Conservation (phyloP, 768 basidiomycete species). For the Phaffia australis region DNA sequence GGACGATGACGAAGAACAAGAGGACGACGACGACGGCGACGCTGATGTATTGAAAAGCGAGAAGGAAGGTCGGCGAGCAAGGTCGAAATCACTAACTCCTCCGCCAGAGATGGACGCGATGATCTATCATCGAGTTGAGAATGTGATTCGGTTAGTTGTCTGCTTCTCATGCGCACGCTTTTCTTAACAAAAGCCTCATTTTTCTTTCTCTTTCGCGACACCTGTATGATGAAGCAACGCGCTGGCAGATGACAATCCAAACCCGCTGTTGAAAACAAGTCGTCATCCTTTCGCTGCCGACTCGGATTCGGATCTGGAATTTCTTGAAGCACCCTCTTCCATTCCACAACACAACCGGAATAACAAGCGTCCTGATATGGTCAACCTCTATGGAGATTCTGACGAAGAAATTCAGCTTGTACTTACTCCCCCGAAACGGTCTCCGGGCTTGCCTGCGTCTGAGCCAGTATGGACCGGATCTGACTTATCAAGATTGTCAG, state of each 20-base stretch:
- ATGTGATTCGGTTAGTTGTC: background rate
- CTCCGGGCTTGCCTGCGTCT: background rate
- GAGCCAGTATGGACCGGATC: background rate
- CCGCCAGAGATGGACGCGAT: conserved; percentile 4
- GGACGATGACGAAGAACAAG: background rate
- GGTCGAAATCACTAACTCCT: conserved; percentile 8
- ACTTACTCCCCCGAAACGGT: background rate
- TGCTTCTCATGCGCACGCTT: too few species aligned
- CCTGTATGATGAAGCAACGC: background rate
- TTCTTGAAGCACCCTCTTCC: too few species aligned
- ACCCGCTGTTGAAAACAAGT: too few species aligned
- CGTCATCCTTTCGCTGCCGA: too few species aligned
- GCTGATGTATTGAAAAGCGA: background rate
- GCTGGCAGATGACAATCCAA: background rate
- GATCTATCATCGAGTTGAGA: background rate
- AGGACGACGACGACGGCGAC: background rate
- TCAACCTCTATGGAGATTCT: too few species aligned
- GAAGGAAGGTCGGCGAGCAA: background rate
- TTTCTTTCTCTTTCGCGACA: background rate
- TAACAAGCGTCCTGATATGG: too few species aligned
- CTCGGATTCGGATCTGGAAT: too few species aligned
- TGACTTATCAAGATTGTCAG: too few species aligned
- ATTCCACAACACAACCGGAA: too few species aligned
- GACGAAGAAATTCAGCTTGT: too few species aligned
- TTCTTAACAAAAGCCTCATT: background rate